Evolutionary conservation across 352 stramenopile species (phyloP), one percentile per base, ranked within the genome.

Genomic region (Pythium vanterpoolii): DNA sequence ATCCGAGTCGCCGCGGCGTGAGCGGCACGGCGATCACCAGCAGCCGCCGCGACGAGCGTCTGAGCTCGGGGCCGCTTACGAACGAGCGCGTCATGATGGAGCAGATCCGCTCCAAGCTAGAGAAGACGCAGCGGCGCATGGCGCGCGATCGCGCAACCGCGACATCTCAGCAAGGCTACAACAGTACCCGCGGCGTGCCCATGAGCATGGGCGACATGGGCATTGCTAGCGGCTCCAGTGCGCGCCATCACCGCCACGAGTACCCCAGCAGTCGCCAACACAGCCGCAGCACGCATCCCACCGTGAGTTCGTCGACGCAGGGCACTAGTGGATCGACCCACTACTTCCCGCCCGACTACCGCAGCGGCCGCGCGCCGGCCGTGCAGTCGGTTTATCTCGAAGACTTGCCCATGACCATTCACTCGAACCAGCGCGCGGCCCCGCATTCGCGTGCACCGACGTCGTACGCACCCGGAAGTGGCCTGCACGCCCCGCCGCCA

Each of bases 61-160:
- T 56, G 23, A 62, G 50, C 26, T 49, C 30, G 2, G 56, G 46
- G 14, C 62, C 62, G 56, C 62, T 69, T 56, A 74, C 77, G n/a
- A 73, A 64, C 16, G 80, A 90, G 65, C 80, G 80, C 52, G 71
- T 62, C 30, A 86, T 86, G 77, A 87, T 90, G 74, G 74, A 87
- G 33, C 66, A 83, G 60, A 90, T 90, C 63, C 80, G 78, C 42
- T 72, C 64, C 33, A 90, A 88, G 62, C 73, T 90, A 21, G 80
- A 90, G 60, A 68, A 69, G 18, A 70, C 80, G 19, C 76, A 88
- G 63, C 74, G 68, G 11, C 74, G 76, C 3, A 71, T 90, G 36
- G 76, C 71, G 10, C 74, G 68, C 28, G 67, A 73, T 5, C 55
- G 68, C 19, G 61, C 67, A 0, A 62, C 55, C n/a, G 36, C 56